These are phyloP conservation scores for Mucor indicus DNA, from an alignment of 371 early-diverging fungal species.

Conservation along the genomic window DNA sequence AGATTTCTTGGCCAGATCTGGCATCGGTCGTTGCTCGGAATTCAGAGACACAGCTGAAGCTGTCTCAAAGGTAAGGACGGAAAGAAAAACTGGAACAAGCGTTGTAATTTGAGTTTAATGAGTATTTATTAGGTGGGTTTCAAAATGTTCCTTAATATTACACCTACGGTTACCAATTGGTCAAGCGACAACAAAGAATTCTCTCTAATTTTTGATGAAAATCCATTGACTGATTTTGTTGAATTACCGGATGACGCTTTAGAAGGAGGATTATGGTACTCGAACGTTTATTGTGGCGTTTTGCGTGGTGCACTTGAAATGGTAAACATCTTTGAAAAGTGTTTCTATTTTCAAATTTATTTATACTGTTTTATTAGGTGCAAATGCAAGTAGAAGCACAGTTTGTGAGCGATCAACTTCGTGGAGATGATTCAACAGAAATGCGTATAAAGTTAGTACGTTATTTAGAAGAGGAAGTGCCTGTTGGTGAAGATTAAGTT, in stretches of 20 bases:
- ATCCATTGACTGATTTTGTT: conserved; percentile 92
- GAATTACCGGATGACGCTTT: conserved; percentile 78
- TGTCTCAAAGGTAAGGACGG: conserved; percentile 68
- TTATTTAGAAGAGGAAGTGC: conserved; percentile 93
- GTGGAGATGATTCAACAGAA: conserved; percentile 90
- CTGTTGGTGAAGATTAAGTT: conserved; percentile 92
- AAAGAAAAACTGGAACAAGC: not conserved
- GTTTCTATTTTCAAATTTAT: too few relatives aligned
- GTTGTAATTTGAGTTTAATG: not conserved
- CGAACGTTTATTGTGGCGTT: conserved; percentile 93
- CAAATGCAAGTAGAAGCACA: conserved; percentile 88
- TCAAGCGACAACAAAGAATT: conserved; percentile 84
- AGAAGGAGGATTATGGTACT: conserved; percentile 90
- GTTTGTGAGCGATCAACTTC: conserved; percentile 83
- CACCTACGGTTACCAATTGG: conserved; percentile 81
- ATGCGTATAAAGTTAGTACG: conserved; percentile 85
- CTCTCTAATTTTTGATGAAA: conserved; percentile 88
- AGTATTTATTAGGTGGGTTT: conserved; percentile 76
- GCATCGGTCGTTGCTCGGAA: conserved; percentile 80
- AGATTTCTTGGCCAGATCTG: conserved; percentile 90
- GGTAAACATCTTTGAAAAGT: conserved; percentile 44
- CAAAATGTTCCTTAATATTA: conserved; percentile 91
- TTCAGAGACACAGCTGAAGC: conserved; percentile 92
- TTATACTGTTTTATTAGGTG: conserved; percentile 37
- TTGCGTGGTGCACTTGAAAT: conserved; percentile 94